Base-by-base conservation (phyloP, 2,329 filamentous ascomycete species). In the Aspergillus ustus region DNA sequence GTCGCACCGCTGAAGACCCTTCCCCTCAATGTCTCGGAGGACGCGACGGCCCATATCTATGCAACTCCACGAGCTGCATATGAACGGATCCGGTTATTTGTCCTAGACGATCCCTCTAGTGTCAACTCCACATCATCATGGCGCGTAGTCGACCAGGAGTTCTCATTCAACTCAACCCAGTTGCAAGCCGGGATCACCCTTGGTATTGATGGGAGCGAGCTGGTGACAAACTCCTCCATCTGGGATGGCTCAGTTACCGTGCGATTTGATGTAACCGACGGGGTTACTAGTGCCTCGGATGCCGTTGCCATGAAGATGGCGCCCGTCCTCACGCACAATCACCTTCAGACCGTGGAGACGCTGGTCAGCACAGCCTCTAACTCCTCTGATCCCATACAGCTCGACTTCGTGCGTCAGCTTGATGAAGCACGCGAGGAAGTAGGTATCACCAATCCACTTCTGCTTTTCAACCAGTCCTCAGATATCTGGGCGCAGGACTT, bases 401-500 rank as follows among this genome's bases (percentile, higher is more conserved):
- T 19, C 40, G 52, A 7, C 48, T 64, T 17, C 29, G 34, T 60
- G 19, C 8, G 25, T 2, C 28, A 60, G n/a, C 22, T 63, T 17
- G 46, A 52, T 43, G 61, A 65, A 3, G 53, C 37, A 17, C 25
- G 48, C 6, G 22, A 51, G 0, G 31, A 57, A 1, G 62, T 68
- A 2, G 65, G 66, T 1, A 59, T 72, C 2, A 11, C 64, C 13
- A 51, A 63, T 7, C 67, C 70, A 0, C 54, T 75, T 0, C 56
- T 67, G 9, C 51, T 64, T 1, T 67, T 78, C 59, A 63, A 70
- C 20, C 54, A 59, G 1, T 67, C 62, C 20, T 63, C 60, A 25
- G 75, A 79, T 60, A 66, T 73, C 48, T 81, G 77, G 78, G 69
- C 72, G 1, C 78, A 80, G 59, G 78, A 81, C 55, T 73, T 77